These are phyloP conservation scores for Alloteropsis semialata DNA, from an alignment of 176 grass and related monocot genomes.

Conservation along the genomic window DNA sequence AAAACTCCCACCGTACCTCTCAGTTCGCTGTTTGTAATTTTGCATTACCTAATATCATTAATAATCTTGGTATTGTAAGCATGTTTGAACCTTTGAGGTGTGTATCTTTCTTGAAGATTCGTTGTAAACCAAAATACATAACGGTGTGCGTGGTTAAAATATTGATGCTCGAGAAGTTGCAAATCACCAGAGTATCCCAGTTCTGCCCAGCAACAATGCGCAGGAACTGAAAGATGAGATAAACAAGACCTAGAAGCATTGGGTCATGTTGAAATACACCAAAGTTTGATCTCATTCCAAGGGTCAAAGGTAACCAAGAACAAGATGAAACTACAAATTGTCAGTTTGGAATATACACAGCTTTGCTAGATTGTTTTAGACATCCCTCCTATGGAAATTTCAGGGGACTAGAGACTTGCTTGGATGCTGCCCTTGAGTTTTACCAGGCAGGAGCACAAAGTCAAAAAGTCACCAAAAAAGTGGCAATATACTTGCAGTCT, in stretches of 20 bases:
- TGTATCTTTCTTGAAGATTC: background rate
- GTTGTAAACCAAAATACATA: background rate
- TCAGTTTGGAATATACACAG: background rate
- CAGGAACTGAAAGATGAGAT: background rate
- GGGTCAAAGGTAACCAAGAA: background rate
- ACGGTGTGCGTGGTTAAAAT: background rate
- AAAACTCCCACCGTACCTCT: background rate
- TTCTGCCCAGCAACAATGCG: background rate
- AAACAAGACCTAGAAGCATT: background rate
- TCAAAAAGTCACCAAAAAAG: slow-evolving; percentile 39
- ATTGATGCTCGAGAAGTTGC: background rate
- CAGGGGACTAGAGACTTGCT: background rate
- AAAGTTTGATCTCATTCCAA: background rate
- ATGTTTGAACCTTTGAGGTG: background rate
- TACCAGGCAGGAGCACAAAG: slow-evolving; percentile 42
- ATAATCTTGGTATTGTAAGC: background rate
- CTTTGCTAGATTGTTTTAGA: background rate
- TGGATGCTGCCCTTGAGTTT: slow-evolving; percentile 35
- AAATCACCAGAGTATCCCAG: background rate
- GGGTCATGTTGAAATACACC: background rate
- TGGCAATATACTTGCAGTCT: slow-evolving; percentile 59
- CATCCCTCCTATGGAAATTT: background rate
- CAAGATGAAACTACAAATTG: background rate
- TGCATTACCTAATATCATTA: background rate
- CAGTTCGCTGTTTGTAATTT: background rate